Evolutionary conservation across 164 flowering plant genomes (phyloP).

Genomic region (Dillenia suffruticosa): DNA sequence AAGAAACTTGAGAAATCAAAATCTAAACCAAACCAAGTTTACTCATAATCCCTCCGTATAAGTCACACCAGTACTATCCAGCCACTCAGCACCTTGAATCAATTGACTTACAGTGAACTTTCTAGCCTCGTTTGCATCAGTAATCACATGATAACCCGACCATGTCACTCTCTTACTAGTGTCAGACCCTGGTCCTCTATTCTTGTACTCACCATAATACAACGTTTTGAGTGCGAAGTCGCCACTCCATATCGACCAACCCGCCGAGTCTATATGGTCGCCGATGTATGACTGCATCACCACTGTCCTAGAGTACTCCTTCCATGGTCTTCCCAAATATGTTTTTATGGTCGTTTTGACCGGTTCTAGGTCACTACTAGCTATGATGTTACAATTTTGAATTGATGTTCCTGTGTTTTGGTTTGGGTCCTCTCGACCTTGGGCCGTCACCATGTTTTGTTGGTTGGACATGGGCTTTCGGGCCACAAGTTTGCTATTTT

Average conservation of each 20-base stretch:
- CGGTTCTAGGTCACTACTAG: conserved; percentile 34
- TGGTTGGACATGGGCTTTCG: conserved; percentile 36
- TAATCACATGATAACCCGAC: conserved; percentile 40
- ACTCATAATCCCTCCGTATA: conserved; percentile 35
- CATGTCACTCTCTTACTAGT: conserved; percentile 34
- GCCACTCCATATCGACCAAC: conserved; percentile 38
- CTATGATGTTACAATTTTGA: conserved; percentile 32
- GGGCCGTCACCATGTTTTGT: conserved; percentile 45
- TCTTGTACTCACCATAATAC: conserved; percentile 44
- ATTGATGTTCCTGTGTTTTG: conserved; percentile 48
- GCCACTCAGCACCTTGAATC: conserved; percentile 39
- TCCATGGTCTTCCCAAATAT: conserved; percentile 52
- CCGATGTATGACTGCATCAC: conserved; percentile 36
- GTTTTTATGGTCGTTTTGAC: conserved; percentile 29
- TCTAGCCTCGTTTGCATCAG: conserved; percentile 25
- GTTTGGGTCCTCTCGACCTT: conserved; percentile 38
- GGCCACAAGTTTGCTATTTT: conserved; percentile 33
- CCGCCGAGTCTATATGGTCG: conserved; percentile 27
- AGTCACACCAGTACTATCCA: conserved; percentile 32
- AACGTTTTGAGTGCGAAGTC: conserved; percentile 37
- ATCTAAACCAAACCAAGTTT: too few relatives aligned
- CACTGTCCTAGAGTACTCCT: conserved; percentile 41
- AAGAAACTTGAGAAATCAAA: too few relatives aligned
- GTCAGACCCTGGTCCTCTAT: conserved; percentile 36
- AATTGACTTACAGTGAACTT: conserved; percentile 35